Base-by-base conservation (phyloP, 495 filamentous ascomycete species). In the Penicillium atrosanguineum region DNA sequence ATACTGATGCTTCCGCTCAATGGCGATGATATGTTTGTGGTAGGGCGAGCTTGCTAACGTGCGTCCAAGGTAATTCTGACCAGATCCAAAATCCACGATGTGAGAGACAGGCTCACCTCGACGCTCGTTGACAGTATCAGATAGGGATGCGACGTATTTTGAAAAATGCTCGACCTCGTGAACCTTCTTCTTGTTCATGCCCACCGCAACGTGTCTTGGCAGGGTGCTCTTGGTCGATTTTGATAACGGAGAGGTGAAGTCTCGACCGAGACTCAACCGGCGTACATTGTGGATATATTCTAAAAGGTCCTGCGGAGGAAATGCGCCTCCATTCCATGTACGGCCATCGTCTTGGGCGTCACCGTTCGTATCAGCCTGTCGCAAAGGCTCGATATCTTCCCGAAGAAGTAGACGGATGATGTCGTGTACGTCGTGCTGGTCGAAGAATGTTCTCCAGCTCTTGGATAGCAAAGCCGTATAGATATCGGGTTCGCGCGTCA, bases 161-260 rank as follows among this genome's bases (percentile, higher is more conserved):
- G 84, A 79, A 56, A 87, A 86, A 61, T 85, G 73, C 23, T 81
- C 73, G 3, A 87, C 94, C 74, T 98, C 94, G 56, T 98, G 95
- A 16, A 90, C 79, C 69, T 98, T 98, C 70, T 98, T 98, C 28
- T 86, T 80, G 53, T 90, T 96, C 95, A 98, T 98, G 18, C 94
- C 94, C 5, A 95, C 80, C 0, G 89, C 82, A 21, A 96, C 79
- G 61, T 87, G 81, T 38, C 80, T 74, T 4, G 89, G 81, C 16
- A 95, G 38, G 57, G 76, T 15, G 65, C 68, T 61, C 80, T 58
- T 59, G 62, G 65, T 53, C 28, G 50, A 25, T 62, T 67, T 53
- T 26, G 50, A 21, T 14, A 44, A 23, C 7, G 56, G 34, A 3
- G 65, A 61, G 2, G 67, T 59, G 29, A 88, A 88, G 3, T 83